Evolutionary conservation across 2,329 filamentous ascomycete genomes (phyloP).

Genomic region (Hypoxylon sp.): DNA sequence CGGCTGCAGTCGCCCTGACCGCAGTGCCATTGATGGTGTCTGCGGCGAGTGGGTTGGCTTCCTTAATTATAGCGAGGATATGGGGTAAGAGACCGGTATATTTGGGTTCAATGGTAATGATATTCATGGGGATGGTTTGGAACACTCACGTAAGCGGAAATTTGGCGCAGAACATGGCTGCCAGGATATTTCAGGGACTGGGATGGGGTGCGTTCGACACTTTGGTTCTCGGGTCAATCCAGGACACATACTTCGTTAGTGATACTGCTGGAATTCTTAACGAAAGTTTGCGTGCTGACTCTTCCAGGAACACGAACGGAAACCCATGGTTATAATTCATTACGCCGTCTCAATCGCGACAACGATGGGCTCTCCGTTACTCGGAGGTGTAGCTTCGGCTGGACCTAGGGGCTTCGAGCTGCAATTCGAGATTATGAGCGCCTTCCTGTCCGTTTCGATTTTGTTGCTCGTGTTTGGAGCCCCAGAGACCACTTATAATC

Average conservation of each 20-base stretch:
- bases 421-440: slow-evolving; percentile 65
- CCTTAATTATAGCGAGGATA: slow-evolving; percentile 59
- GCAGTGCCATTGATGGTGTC: slow-evolving; percentile 66
- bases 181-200: slow-evolving; percentile 66
- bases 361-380: slow-evolving; percentile 66
- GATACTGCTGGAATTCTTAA: neutral
- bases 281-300: slow-evolving; percentile 13
- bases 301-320: slow-evolving; percentile 65
- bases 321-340: slow-evolving; percentile 59
- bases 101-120: slow-evolving; percentile 58
- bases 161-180: slow-evolving; percentile 63
- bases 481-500: slow-evolving; percentile 67
- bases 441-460: slow-evolving; percentile 61
- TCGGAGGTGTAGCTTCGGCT: slow-evolving; percentile 64
- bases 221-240: slow-evolving; percentile 64
- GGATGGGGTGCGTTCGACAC: slow-evolving; percentile 72
- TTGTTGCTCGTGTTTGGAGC: slow-evolving; percentile 61
- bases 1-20: slow-evolving; percentile 62
- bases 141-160: slow-evolving; percentile 59
- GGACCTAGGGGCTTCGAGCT: slow-evolving; percentile 57
- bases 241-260: slow-evolving; percentile 69
- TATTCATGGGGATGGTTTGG: slow-evolving; percentile 65
- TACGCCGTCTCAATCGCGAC: slow-evolving; percentile 59
- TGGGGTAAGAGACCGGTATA: slow-evolving; percentile 68
- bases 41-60: slow-evolving; percentile 58